These are phyloP conservation scores for Rhizopus stolonifer DNA, from an alignment of 371 early-diverging fungal species.

Conservation along the genomic window DNA sequence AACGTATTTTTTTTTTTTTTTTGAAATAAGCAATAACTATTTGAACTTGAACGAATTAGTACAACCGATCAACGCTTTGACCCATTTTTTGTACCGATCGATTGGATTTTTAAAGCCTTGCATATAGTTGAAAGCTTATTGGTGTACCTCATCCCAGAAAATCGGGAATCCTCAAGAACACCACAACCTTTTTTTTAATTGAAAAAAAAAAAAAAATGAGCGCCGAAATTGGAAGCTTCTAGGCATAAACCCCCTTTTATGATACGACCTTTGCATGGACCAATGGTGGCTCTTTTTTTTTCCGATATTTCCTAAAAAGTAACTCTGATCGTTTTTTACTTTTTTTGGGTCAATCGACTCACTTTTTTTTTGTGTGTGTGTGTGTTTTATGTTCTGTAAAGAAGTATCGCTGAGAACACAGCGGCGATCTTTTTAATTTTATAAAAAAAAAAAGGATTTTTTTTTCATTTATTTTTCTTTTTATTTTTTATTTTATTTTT, in stretches of 20 bases:
- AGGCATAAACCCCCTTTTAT: neutral
- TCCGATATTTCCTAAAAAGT: neutral
- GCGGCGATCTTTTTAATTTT: no score
- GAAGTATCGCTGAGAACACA: no score
- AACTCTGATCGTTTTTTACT: neutral
- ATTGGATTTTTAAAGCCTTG: no score
- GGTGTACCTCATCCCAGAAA: no score
- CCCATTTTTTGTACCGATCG: no score
- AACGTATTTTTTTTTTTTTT: no score
- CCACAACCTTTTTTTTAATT: no score
- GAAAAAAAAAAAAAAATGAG: neutral
- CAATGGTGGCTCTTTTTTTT: neutral
- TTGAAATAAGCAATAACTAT: no score
- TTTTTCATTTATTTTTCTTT: neutral
- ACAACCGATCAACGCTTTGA: no score
- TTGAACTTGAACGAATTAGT: no score
- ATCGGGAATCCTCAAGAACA: no score
- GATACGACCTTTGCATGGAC: neutral
- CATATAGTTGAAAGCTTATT: no score
- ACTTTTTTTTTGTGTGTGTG: neutral
- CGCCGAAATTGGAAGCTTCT: neutral
- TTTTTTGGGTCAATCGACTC: neutral
- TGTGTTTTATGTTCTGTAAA: neutral
- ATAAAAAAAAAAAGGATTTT: neutral
- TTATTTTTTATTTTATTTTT: slow-evolving; percentile 2